Percentiles rank a stretch among this genome's conserved stretches.
Conservation (phyloP, 176 grass and related monocot genomes). For the Poa pratensis region DNA sequence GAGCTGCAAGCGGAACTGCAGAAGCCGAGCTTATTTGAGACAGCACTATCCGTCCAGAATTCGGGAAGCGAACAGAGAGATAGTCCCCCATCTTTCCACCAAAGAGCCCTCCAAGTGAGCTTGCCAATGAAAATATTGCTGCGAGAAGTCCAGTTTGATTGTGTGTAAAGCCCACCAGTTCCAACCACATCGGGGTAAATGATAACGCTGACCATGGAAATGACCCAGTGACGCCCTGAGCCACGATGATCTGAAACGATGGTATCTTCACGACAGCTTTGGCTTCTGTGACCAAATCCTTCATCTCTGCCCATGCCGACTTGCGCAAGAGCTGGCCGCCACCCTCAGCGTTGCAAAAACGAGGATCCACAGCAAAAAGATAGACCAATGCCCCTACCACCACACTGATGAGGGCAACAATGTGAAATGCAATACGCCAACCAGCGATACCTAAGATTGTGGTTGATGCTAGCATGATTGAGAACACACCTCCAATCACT, state of each 20-base stretch:
- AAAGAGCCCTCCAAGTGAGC: slow-evolving; percentile 65
- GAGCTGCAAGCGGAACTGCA: slow-evolving; percentile 74
- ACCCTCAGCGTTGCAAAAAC: slow-evolving; percentile 31
- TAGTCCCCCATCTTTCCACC: slow-evolving; percentile 84
- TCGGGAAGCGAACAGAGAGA: slow-evolving; percentile 58
- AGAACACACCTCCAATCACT: slow-evolving; percentile 68
- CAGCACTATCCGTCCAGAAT: slow-evolving; percentile 70
- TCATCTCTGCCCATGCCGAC: slow-evolving; percentile 54
- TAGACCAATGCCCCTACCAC: slow-evolving; percentile 58
- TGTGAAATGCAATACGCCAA: slow-evolving; percentile 79
- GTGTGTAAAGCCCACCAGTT: slow-evolving; percentile 77
- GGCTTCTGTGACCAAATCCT: slow-evolving; percentile 60
- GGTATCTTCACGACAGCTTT: slow-evolving; percentile 69
- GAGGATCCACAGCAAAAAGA: slow-evolving; percentile 72
- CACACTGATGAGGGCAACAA: slow-evolving; percentile 71
- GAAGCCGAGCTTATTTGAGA: slow-evolving; percentile 85
- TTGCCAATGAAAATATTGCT: slow-evolving; percentile 55
- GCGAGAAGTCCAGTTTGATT: slow-evolving; percentile 54
- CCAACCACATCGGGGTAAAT: slow-evolving; percentile 86
- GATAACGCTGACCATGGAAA: slow-evolving; percentile 88
- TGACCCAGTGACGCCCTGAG: slow-evolving; percentile 85
- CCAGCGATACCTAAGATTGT: slow-evolving; percentile 70
- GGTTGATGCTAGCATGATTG: slow-evolving; percentile 64
- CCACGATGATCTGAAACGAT: slow-evolving; percentile 93
- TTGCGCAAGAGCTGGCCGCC: slow-evolving; percentile 22